A percentile compares a stretch with the other conserved stretches of the same genome.
Evolutionary conservation across 768 basidiomycete genomes (phyloP).

Genomic region (Leucocoprinus sp.): DNA sequence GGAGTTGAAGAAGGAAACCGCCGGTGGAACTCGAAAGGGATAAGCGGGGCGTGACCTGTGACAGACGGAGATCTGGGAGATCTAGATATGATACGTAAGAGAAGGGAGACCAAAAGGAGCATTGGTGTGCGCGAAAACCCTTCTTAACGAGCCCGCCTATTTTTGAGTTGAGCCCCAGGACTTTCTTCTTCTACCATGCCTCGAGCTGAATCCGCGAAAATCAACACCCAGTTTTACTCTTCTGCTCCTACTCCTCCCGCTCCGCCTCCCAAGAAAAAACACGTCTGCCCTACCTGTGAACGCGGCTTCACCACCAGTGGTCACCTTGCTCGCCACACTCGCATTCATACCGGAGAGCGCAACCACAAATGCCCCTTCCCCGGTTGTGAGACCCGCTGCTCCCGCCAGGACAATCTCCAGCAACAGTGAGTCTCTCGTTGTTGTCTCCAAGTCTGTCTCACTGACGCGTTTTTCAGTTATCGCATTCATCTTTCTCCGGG

Average conservation of each 20-base stretch:
- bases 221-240: constrained; percentile 24
- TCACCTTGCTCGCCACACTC: constrained; percentile 80
- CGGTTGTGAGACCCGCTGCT: constrained; percentile 89
- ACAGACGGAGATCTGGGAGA: constrained; percentile 1
- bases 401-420: constrained; percentile 80
- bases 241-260: constrained; percentile 13
- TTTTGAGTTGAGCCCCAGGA: constrained; percentile 10
- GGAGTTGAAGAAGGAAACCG: too few species aligned
- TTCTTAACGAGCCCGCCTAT: constrained; percentile 11
- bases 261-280: constrained; percentile 32
- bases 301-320: constrained; percentile 84
- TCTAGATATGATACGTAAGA: constrained; percentile 9
- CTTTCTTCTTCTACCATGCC: constrained; percentile 20
- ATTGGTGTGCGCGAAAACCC: constrained; percentile 5
- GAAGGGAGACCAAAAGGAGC: constrained; percentile 4
- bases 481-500: constrained; percentile 78
- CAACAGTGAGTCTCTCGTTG: constrained; percentile 40
- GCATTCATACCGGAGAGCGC: constrained; percentile 86
- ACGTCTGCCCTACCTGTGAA: constrained; percentile 66
- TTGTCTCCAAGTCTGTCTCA: background rate
- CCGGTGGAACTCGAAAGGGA: too few species aligned
- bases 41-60: too few species aligned
- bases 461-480: constrained; percentile 37
- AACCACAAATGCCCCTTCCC: constrained; percentile 93
- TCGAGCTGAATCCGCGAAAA: constrained; percentile 25